phyloP scores from a whole-genome alignment of 441 rosid genomes.

The Pelargonium citronellum region DNA sequence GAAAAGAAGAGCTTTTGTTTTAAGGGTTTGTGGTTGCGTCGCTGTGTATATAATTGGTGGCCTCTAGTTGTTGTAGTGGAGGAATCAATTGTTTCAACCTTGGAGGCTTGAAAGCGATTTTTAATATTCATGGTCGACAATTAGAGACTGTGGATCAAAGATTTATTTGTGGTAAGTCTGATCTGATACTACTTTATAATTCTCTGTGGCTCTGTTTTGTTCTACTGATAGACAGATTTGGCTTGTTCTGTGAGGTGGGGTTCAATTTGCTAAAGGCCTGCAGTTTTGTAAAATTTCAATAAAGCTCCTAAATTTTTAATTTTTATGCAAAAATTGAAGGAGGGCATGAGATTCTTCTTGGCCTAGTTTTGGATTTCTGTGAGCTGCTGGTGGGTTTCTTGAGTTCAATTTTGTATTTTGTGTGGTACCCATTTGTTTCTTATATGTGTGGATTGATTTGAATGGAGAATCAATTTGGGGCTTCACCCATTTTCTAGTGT shows the following conservation, averaged over 20 bases:
- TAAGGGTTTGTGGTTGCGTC: too few relatives aligned
- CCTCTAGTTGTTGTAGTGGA: too few relatives aligned
- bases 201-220: constrained; percentile 21
- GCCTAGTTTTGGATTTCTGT: not conserved
- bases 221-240: constrained; percentile 11
- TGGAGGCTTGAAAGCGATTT: too few relatives aligned
- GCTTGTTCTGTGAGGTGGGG: constrained; percentile 20
- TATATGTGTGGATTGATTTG: too few relatives aligned
- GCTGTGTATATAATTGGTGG: too few relatives aligned
- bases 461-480: too few relatives aligned
- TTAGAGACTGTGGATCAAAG: constrained; percentile 26
- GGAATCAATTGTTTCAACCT: too few relatives aligned
- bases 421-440: not conserved
- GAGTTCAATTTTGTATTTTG: not conserved
- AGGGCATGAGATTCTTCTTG: not conserved
- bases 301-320: not conserved
- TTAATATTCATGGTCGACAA: too few relatives aligned
- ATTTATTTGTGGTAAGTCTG: constrained; percentile 26
- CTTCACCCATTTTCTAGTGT: too few relatives aligned
- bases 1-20: too few relatives aligned
- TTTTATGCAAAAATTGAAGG: not conserved
- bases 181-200: not conserved
- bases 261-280: constrained; percentile 13
- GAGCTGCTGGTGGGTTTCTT: not conserved
- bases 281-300: not conserved